phyloP scores from a whole-genome alignment of 2,329 filamentous ascomycete species.

The Apiospora kogelbergensis region DNA sequence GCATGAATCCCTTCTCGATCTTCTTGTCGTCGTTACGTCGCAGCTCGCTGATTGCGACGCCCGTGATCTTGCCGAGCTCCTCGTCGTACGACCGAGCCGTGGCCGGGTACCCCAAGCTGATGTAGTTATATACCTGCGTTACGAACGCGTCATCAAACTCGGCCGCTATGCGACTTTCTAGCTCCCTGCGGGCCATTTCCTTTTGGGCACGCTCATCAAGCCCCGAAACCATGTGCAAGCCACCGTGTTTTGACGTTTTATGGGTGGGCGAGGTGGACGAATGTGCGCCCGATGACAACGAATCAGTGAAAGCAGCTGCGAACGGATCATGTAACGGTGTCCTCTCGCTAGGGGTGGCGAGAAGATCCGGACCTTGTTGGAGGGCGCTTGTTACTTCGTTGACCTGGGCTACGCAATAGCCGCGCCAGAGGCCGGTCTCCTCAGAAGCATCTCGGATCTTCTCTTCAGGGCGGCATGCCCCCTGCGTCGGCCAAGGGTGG shows the following conservation, averaged over 20 bases:
- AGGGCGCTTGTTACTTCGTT: slow-evolving; percentile 39
- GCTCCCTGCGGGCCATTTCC: slow-evolving; percentile 50
- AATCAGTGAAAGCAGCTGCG: slow-evolving; percentile 39
- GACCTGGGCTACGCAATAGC: slow-evolving; percentile 57
- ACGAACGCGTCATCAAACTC: slow-evolving; percentile 86
- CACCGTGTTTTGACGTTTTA: slow-evolving; percentile 33
- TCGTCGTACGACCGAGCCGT: slow-evolving; percentile 80
- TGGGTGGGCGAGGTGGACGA: slow-evolving; percentile 27
- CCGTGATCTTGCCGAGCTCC: slow-evolving; percentile 80
- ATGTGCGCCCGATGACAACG: slow-evolving; percentile 34
- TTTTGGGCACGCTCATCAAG: slow-evolving; percentile 50
- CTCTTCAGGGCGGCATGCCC: slow-evolving; percentile 46
- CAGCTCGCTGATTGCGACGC: slow-evolving; percentile 67
- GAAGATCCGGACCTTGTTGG: slow-evolving; percentile 47
- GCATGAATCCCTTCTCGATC: slow-evolving; percentile 72
- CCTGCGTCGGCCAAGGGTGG: slow-evolving; percentile 54
- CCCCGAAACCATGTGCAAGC: slow-evolving; percentile 50
- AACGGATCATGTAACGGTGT: slow-evolving; percentile 43
- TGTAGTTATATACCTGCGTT: slow-evolving; percentile 96
- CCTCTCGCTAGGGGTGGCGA: slow-evolving; percentile 49
- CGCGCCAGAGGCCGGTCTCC: slow-evolving; percentile 72
- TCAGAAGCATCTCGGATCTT: slow-evolving; percentile 56
- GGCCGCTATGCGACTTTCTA: slow-evolving; percentile 51
- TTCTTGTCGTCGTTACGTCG: slow-evolving; percentile 62
- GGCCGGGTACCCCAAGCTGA: slow-evolving; percentile 88